These are phyloP conservation scores for Arctium lappa DNA, from an alignment of 129 eudicot species.

Conservation along the genomic window DNA sequence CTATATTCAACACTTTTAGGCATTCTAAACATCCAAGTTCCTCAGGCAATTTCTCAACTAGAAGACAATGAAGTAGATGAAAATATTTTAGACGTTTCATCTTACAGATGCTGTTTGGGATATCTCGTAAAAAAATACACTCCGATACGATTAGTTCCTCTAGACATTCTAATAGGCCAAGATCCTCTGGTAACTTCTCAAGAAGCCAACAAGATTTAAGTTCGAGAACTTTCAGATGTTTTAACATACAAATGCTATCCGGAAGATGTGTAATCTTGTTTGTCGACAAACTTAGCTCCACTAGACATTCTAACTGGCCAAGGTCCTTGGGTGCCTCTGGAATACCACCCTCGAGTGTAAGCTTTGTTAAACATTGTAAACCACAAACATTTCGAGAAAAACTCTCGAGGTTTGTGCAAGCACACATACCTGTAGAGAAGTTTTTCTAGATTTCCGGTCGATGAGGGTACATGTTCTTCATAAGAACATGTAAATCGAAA, in stretches of 20 bases:
- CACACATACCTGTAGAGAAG: background rate
- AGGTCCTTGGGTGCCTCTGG: background rate
- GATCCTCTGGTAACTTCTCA: background rate
- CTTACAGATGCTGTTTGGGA: background rate
- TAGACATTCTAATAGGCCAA: background rate
- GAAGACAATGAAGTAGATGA: background rate
- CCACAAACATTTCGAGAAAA: background rate
- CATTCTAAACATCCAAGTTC: background rate
- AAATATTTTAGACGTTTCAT: background rate
- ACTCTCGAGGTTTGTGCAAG: background rate
- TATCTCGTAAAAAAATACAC: background rate
- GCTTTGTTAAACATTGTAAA: background rate
- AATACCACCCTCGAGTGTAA: background rate
- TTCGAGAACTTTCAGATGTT: background rate
- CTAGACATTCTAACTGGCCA: background rate
- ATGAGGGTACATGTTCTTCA: background rate
- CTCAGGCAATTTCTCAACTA: background rate
- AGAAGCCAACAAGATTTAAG: background rate
- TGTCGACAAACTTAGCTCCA: background rate
- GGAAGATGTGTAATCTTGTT: background rate
- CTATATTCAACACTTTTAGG: background rate
- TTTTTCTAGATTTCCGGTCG: background rate
- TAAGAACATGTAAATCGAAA: background rate
- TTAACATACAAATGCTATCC: background rate
- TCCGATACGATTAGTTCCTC: background rate